Percentiles rank a stretch among this genome's conserved stretches.
These are phyloP conservation scores for Neoboletus subvelutipes DNA, from an alignment of 768 basidiomycete genomes.

Conservation along the genomic window DNA sequence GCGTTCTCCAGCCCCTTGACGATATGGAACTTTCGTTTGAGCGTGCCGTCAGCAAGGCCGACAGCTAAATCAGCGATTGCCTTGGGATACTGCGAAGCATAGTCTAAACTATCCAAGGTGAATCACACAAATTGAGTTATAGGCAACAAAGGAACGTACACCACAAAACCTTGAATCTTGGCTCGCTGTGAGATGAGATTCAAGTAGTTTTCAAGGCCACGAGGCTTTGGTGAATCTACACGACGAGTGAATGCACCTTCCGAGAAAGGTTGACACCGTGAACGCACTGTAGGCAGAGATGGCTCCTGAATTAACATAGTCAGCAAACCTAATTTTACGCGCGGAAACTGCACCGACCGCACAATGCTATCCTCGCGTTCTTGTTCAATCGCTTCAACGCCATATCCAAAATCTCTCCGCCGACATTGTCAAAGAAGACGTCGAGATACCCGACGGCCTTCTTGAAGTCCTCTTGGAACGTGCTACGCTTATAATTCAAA, in stretches of 20 bases:
- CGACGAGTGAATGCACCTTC: background rate
- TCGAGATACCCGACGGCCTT: slow-evolving; percentile 71
- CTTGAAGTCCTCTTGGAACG: slow-evolving; percentile 73
- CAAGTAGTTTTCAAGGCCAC: slow-evolving; percentile 64
- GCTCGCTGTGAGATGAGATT: slow-evolving; percentile 76
- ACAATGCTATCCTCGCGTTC: slow-evolving; percentile 74
- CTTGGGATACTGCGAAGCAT: slow-evolving; percentile 53
- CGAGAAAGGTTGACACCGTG: background rate
- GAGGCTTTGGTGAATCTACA: slow-evolving; percentile 57
- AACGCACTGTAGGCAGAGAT: slow-evolving; percentile 80
- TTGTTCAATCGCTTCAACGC: slow-evolving; percentile 72
- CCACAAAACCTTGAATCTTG: slow-evolving; percentile 80
- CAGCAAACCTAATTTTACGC: background rate
- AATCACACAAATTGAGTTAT: background rate
- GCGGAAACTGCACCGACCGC: slow-evolving; percentile 53
- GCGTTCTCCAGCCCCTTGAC: slow-evolving; percentile 75
- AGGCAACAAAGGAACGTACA: slow-evolving; percentile 43
- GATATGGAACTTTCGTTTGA: slow-evolving; percentile 80
- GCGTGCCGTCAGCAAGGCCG: slow-evolving; percentile 62
- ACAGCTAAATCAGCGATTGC: slow-evolving; percentile 57
- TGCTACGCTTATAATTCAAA: slow-evolving; percentile 82
- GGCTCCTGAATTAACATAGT: slow-evolving; percentile 49
- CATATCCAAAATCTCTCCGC: slow-evolving; percentile 79
- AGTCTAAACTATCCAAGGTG: slow-evolving; percentile 61
- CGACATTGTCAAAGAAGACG: slow-evolving; percentile 83